These are phyloP conservation scores for Rosa lucieae DNA, from an alignment of 306 rosid species.

Conservation along the genomic window DNA sequence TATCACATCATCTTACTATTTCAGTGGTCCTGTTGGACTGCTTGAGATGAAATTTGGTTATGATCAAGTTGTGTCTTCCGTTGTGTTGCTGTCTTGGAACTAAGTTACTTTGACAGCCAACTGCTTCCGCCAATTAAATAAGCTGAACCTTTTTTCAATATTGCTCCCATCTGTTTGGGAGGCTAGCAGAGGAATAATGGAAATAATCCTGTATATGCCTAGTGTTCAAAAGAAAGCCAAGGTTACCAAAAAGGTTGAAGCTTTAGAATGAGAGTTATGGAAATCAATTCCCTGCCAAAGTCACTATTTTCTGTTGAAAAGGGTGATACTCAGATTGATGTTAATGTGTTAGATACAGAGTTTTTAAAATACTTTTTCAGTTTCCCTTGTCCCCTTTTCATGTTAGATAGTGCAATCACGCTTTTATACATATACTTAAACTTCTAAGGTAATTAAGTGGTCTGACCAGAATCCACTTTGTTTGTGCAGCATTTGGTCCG, in stretches of 20 bases:
- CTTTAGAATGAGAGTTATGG: background rate
- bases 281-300: background rate
- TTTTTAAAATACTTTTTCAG: background rate
- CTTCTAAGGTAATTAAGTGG: slow-evolving; percentile 4
- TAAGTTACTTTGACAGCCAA: background rate
- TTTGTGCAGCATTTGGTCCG: slow-evolving; percentile 85
- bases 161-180: background rate
- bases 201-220: background rate
- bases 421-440: background rate
- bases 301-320: background rate
- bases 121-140: background rate
- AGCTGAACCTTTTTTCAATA: background rate
- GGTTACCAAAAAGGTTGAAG: background rate
- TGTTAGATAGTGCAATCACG: background rate
- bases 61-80: background rate
- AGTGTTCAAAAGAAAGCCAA: background rate
- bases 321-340: background rate
- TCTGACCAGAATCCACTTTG: slow-evolving; percentile 20
- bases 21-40: background rate
- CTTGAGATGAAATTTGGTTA: background rate
- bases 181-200: background rate
- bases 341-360: background rate
- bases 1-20: background rate
- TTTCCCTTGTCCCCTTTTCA: background rate
- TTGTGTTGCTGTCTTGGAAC: background rate